Conservation (phyloP, 129 eudicot genomes). For the Centella asiatica region DNA sequence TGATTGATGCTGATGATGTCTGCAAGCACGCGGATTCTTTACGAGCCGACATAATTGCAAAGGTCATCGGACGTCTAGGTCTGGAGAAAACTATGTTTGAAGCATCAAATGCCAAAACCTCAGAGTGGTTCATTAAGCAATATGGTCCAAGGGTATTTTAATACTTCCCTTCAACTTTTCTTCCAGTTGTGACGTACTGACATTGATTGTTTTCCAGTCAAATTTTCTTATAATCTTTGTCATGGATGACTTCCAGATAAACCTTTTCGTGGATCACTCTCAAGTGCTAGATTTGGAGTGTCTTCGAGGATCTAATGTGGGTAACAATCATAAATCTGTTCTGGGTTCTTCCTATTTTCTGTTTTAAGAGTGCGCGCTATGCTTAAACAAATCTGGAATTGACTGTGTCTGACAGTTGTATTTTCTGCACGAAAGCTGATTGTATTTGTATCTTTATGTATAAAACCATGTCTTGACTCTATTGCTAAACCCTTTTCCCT, state of each 20-base stretch:
- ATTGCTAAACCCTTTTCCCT: too few species aligned
- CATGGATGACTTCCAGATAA: slow-evolving; percentile 35
- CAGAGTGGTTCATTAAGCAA: slow-evolving; percentile 88
- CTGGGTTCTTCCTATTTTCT: slow-evolving; percentile 57
- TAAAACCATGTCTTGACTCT: too few species aligned
- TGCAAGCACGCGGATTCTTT: slow-evolving; percentile 63
- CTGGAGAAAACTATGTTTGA: slow-evolving; percentile 93
- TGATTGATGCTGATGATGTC: slow-evolving; percentile 79
- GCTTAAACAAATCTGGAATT: background rate
- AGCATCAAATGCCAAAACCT: slow-evolving; percentile 63
- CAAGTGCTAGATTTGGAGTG: slow-evolving; percentile 90
- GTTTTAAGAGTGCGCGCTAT: slow-evolving; percentile 2
- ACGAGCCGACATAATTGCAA: slow-evolving; percentile 74
- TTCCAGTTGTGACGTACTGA: background rate
- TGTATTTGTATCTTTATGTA: too few species aligned
- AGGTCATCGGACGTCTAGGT: slow-evolving; percentile 77
- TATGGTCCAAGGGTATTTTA: slow-evolving; percentile 73
- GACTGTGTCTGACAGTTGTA: background rate
- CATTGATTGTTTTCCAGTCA: background rate
- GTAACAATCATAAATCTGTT: slow-evolving; percentile 58
- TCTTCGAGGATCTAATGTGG: slow-evolving; percentile 70
- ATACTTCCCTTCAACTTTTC: background rate
- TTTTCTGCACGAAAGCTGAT: background rate
- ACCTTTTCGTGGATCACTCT: slow-evolving; percentile 77
- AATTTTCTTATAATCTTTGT: background rate